Percentiles rank a stretch among this genome's conserved stretches.
These are phyloP conservation scores for Pestalotiopsis sp. DNA, from an alignment of 2,329 filamentous ascomycete genomes.

Conservation along the genomic window DNA sequence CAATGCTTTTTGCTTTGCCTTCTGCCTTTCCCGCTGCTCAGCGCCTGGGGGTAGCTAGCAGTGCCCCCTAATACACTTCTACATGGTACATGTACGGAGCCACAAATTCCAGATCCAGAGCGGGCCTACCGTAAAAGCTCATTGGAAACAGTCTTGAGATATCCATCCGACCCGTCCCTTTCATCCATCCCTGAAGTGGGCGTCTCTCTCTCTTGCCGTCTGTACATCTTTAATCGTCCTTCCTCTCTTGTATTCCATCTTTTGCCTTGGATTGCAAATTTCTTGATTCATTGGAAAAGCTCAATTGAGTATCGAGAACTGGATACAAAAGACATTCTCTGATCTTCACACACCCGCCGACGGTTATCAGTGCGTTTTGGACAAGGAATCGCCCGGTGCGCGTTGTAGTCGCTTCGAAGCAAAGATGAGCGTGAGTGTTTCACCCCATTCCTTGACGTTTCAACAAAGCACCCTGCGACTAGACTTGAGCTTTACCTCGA, in stretches of 20 bases:
- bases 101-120: constrained; percentile 4
- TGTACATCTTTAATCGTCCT: not conserved
- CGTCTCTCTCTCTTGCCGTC: not conserved
- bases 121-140: constrained; percentile 3
- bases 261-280: not conserved
- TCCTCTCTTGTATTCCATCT: not conserved
- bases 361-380: not conserved
- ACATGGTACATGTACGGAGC: not conserved
- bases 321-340: too few species aligned
- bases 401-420: constrained; percentile 1
- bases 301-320: not conserved
- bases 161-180: not conserved
- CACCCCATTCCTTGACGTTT: constrained; percentile 28
- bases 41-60: not conserved
- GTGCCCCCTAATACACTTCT: not conserved
- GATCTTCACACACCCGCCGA: not conserved
- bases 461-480: constrained; percentile 18
- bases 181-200: not conserved
- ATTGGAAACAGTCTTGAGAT: constrained; percentile 2
- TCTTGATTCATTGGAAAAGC: not conserved
- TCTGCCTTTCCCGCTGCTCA: not conserved
- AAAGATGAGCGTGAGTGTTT: constrained; percentile 55
- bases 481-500: not conserved
- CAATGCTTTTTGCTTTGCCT: not conserved
- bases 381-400: constrained; percentile 1